Conservation (phyloP, 1,139 yeast species). For the Saccharomyces hybrid region DNA sequence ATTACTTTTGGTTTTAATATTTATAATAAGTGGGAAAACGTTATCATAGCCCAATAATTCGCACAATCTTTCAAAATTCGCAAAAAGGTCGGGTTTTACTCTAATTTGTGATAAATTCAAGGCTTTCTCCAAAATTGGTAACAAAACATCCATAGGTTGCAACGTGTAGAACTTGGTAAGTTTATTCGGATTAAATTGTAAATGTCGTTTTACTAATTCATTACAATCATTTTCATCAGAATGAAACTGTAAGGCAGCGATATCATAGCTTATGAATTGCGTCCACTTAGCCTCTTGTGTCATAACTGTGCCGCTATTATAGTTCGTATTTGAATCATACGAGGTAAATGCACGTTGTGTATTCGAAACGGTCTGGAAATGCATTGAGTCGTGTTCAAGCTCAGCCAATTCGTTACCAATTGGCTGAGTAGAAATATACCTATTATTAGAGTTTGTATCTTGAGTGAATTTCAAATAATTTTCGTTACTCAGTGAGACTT, state of each 20-base stretch:
- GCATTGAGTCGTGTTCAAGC: constrained; percentile 17
- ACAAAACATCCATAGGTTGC: constrained; percentile 20
- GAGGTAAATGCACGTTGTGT: constrained; percentile 20
- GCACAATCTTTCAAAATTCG: constrained; percentile 15
- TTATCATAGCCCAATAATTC: constrained; percentile 13
- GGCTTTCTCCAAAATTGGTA: constrained; percentile 24
- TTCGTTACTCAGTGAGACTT: constrained; percentile 42
- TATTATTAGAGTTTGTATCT: constrained; percentile 9
- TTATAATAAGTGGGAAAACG: constrained; percentile 34
- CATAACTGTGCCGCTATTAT: constrained; percentile 6
- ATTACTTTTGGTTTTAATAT: constrained; percentile 41
- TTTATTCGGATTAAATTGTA: constrained; percentile 25
- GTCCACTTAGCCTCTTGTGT: constrained; percentile 21
- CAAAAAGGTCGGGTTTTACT: constrained; percentile 21
- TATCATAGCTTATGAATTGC: constrained; percentile 21
- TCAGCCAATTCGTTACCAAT: constrained; percentile 20
- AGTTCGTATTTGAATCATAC: constrained; percentile 4
- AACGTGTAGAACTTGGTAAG: constrained; percentile 28
- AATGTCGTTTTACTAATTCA: constrained; percentile 5
- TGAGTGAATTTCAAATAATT: constrained; percentile 33
- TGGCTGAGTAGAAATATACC: constrained; percentile 26
- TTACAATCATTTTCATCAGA: constrained; percentile 6
- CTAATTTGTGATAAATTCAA: constrained; percentile 18
- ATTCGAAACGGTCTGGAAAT: constrained; percentile 7
- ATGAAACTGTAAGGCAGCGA: constrained; percentile 26